Percentiles rank a stretch among this genome's conserved stretches.
Evolutionary conservation across 495 filamentous ascomycete species (phyloP).

Genomic region (Talaromyces trachyspermus): DNA sequence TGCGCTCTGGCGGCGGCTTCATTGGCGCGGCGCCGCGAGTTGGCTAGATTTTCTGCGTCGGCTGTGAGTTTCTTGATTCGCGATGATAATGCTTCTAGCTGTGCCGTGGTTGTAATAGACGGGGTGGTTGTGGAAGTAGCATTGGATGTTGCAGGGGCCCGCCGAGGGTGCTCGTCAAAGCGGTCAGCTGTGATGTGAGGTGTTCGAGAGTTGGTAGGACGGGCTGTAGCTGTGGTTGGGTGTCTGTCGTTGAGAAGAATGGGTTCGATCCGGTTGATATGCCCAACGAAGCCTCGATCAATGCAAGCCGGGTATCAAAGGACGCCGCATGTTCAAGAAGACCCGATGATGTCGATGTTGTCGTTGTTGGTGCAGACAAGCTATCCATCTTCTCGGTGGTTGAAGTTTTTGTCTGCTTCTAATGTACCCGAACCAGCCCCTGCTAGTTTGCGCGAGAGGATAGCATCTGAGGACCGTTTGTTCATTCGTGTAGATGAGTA

Average conservation of each 20-base stretch:
- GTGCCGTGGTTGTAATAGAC: constrained; percentile 27
- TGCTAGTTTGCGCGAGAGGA: constrained; percentile 27
- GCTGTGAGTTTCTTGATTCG: constrained; percentile 67
- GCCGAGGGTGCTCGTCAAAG: constrained; percentile 37
- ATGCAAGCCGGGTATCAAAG: constrained; percentile 71
- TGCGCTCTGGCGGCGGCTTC: constrained; percentile 56
- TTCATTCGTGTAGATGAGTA: constrained; percentile 32
- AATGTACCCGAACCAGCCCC: constrained; percentile 10
- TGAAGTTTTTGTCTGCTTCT: background rate
- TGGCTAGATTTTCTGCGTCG: constrained; percentile 72
- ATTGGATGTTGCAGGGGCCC: constrained; percentile 22
- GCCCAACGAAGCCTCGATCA: constrained; percentile 77
- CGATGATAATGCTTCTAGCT: constrained; percentile 65
- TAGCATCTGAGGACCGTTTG: constrained; percentile 24
- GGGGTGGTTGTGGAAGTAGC: constrained; percentile 16
- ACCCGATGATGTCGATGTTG: constrained; percentile 47
- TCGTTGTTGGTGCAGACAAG: constrained; percentile 35
- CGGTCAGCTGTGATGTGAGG: constrained; percentile 36
- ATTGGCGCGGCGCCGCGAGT: constrained; percentile 61
- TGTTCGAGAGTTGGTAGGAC: constrained; percentile 72
- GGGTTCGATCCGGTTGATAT: constrained; percentile 61
- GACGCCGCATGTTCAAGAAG: constrained; percentile 74
- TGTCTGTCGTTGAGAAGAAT: constrained; percentile 47
- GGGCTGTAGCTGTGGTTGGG: constrained; percentile 63
- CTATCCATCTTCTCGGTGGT: constrained; percentile 2